Evolutionary conservation across 2,329 filamentous ascomycete genomes (phyloP), one percentile per base, ranked within the genome.

Genomic region (Exophiala lecanii-corni): DNA sequence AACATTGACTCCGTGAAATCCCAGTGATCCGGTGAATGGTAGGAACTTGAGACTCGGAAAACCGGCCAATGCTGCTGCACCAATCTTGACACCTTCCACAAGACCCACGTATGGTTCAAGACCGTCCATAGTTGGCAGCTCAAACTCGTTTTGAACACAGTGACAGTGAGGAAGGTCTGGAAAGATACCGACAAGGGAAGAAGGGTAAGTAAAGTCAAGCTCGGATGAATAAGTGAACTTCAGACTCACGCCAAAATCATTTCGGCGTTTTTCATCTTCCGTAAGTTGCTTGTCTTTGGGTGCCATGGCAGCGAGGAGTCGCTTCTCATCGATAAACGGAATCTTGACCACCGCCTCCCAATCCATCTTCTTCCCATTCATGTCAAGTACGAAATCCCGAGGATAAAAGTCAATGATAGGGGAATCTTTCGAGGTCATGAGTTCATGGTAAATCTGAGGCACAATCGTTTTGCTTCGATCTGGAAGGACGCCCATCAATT

Each of bases 321-420:
- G 80, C 57, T 84, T 80, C 63, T 98, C 91, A 45, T 98, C 88
- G 51, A 98, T 98, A 66, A 98, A 98, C 0, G 92, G 92, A 59
- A 98, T 98, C 66, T 97, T 98, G 53, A 98, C 89, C 26, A 98
- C 91, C 19, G 92, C 92, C 62, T 98, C 92, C 92, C 92, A 98
- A 52, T 98, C 94, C 85, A 95, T 94, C 70, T 95, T 98, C 72
- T 98, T 98, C 47, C 92, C 94, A 57, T 98, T 97, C 92, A 98
- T 97, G 62, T 98, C 94, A 30, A 98, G 74, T 54, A 94, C 88
- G 59, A 98, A 98, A 57, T 98, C 92, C 56, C 91, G 79, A 2
- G 92, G 92, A 59, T 98, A 98, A 63, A 98, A 98, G 62, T 98
- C 92, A 59, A 95, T 85, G 62, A 98, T 98, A 2, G 92, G 89